These are phyloP conservation scores for Coemansia sp. DNA, from an alignment of 192 early-diverging fungal species.

Conservation along the genomic window DNA sequence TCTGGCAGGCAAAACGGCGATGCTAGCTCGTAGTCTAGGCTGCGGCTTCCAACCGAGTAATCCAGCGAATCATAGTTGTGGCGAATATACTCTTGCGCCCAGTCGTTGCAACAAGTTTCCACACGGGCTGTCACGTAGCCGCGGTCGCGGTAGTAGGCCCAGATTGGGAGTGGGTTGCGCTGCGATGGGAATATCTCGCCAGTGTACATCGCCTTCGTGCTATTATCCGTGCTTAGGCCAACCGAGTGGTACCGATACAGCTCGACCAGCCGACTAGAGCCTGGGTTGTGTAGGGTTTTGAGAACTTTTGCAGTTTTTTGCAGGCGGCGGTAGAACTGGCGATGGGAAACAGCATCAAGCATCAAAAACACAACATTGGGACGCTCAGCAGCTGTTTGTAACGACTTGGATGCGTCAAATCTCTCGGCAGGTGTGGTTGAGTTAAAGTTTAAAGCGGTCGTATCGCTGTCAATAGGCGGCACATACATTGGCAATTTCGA, in stretches of 20 bases:
- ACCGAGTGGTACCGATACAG: constrained; percentile 54
- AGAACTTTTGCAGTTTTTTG: constrained; percentile 41
- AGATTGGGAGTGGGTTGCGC: constrained; percentile 48
- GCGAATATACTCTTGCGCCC: constrained; percentile 48
- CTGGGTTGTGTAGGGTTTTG: constrained; percentile 22
- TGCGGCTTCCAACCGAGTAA: constrained; percentile 32
- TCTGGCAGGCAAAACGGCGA: constrained; percentile 57
- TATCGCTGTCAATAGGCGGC: constrained; percentile 26
- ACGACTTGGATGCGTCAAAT: neutral
- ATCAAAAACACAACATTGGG: constrained; percentile 55
- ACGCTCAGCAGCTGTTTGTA: neutral
- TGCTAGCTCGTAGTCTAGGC: constrained; percentile 53
- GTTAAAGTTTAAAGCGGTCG: neutral
- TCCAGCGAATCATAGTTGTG: constrained; percentile 12
- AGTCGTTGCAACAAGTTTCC: constrained; percentile 54
- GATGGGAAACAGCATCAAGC: constrained; percentile 52
- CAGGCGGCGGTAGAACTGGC: constrained; percentile 55
- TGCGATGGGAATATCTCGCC: constrained; percentile 27
- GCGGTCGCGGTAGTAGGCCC: constrained; percentile 55
- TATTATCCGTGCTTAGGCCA: constrained; percentile 54
- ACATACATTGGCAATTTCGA: constrained; percentile 3
- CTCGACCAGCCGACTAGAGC: constrained; percentile 35
- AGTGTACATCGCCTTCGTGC: constrained; percentile 49
- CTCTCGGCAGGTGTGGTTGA: neutral
- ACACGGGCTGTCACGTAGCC: constrained; percentile 54